Evolutionary conservation across 495 filamentous ascomycete genomes (phyloP).

Genomic region (Penicillium paradoxum): DNA sequence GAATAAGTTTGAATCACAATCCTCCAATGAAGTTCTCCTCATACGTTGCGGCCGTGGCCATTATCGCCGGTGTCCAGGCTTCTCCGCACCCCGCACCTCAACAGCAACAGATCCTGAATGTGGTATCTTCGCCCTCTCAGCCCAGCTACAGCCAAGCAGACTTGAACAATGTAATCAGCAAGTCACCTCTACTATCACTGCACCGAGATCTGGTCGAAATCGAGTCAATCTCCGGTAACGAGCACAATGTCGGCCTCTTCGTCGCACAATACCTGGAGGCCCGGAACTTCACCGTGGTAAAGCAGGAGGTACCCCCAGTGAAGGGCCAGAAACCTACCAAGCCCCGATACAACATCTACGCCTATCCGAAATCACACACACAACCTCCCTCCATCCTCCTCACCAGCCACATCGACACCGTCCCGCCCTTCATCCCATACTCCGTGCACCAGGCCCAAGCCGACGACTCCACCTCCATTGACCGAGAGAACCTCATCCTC

Average conservation of each 20-base stretch:
- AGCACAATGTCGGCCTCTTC: constrained; percentile 63
- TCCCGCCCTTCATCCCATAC: constrained; percentile 63
- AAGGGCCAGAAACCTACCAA: constrained; percentile 11
- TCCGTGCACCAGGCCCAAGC: constrained; percentile 19
- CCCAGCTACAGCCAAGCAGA: background rate
- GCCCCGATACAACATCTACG: constrained; percentile 72
- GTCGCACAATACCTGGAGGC: constrained; percentile 62
- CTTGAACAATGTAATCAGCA: constrained; percentile 29
- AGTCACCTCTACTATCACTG: constrained; percentile 60
- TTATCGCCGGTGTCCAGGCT: constrained; percentile 20
- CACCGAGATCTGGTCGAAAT: constrained; percentile 73
- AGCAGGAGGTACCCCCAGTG: constrained; percentile 44
- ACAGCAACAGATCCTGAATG: constrained; percentile 20
- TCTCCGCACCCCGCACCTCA: constrained; percentile 33
- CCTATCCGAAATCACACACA: constrained; percentile 56
- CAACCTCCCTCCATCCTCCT: constrained; percentile 60
- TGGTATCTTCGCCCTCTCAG: background rate
- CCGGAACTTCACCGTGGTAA: constrained; percentile 62
- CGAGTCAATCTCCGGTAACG: constrained; percentile 69
- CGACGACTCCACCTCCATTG: constrained; percentile 11
- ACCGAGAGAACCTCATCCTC: constrained; percentile 44
- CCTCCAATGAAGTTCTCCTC: constrained; percentile 21
- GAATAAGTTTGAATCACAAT: background rate
- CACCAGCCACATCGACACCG: constrained; percentile 68
- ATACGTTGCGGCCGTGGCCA: constrained; percentile 20